Conservation (phyloP, 2,329 filamentous ascomycete species). For the Metarhizium humberi region DNA sequence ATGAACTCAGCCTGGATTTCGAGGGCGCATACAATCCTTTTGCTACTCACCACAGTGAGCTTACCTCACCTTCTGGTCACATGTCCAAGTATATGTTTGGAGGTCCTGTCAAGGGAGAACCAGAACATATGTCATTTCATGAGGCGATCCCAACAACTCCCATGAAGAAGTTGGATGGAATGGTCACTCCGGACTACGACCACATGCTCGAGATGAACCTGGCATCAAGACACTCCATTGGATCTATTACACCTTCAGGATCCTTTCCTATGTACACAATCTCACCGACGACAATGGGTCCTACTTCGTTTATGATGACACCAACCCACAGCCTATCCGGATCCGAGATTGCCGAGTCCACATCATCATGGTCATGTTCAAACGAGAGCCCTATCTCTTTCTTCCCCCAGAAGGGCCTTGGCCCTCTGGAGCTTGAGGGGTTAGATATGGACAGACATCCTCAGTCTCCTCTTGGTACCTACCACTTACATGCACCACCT, state of each 20-base stretch:
- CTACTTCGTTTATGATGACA: slow-evolving; percentile 29
- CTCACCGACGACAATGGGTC: slow-evolving; percentile 22
- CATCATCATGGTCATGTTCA: slow-evolving; percentile 28
- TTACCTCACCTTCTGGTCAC: slow-evolving; percentile 26
- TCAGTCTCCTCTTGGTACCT: slow-evolving; percentile 22
- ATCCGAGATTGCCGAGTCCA: slow-evolving; percentile 27
- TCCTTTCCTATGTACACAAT: slow-evolving; percentile 26
- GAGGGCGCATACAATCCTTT: slow-evolving; percentile 22
- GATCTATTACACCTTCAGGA: slow-evolving; percentile 27
- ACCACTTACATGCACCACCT: slow-evolving; percentile 21
- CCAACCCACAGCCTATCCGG: slow-evolving; percentile 29
- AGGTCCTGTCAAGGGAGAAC: slow-evolving; percentile 23
- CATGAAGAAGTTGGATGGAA: slow-evolving; percentile 25
- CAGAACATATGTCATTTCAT: slow-evolving; percentile 22
- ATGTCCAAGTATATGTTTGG: slow-evolving; percentile 26
- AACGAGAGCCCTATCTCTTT: slow-evolving; percentile 32
- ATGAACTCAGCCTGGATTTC: slow-evolving; percentile 28
- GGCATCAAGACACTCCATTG: slow-evolving; percentile 22
- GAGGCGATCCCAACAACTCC: slow-evolving; percentile 25
- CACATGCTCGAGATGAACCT: slow-evolving; percentile 29
- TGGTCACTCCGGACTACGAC: slow-evolving; percentile 27
- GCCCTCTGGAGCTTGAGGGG: slow-evolving; percentile 21
- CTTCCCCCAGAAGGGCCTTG: slow-evolving; percentile 24
- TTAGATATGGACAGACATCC: slow-evolving; percentile 28
- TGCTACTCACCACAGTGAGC: slow-evolving; percentile 18